Evolutionary conservation across 2,329 filamentous ascomycete species (phyloP), one percentile per base, ranked within the genome.

Genomic region (Paracoccidioides lutzii): DNA sequence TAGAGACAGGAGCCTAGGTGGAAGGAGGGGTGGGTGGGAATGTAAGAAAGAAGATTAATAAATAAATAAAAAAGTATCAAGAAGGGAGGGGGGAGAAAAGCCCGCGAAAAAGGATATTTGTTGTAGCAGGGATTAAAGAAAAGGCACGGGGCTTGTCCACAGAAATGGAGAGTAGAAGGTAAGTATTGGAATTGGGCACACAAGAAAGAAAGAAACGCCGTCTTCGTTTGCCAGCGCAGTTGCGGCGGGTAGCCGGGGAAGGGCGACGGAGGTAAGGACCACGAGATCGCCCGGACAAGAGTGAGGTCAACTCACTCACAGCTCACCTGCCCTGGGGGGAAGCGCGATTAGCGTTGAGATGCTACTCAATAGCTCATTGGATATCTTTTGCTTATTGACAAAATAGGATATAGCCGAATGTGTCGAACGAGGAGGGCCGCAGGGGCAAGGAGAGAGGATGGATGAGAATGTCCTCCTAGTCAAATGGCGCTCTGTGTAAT

Each of bases 191-290:
- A 61, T 55, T 45, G 52, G 53, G 53, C 40, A 33, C 22, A n/a
- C n/a, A 49, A 48, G 41, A 53, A 38, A 38, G 41, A 66, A 66
- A 62, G 61, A 59, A 63, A 59, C 59, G 53, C 64, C 64, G 61
- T 63, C 63, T 68, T 65, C 65, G 66, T 71, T 69, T 70, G 66
- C 62, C 65, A 67, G 61, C 59, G 59, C 55, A 60, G 61, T 60
- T 62, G 63, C 62, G 62, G 63, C 59, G 63, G 63, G 62, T 57
- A 62, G 61, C 61, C 62, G 62, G 56, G 49, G 14, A 32, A 48
- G 44, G 33, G 57, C 22, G 22, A 22, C 1, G 22, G 22, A 22
- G 22, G 22, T 22, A 22, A 22, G 22, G 58, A 38, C 52, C 14
- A 43, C 5, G 14, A 33, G 22, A 49, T 54, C 49, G 35, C 22